phyloP scores from a whole-genome alignment of 2,329 filamentous ascomycete genomes.

The Monosporascus sp. region DNA sequence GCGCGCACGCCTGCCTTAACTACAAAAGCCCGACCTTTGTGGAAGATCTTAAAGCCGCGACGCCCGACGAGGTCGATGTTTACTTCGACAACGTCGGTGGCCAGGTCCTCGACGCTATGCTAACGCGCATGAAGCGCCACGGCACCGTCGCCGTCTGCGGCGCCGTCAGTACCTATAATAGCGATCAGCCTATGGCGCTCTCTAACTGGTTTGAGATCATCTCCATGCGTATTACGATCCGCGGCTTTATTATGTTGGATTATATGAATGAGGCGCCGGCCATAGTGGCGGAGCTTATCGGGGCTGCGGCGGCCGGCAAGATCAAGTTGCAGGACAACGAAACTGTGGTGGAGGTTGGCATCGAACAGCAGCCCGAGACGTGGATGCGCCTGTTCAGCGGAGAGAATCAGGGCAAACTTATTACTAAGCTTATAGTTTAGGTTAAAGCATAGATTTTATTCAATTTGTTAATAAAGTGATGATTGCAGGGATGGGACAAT shows the following conservation, averaged over 20 bases:
- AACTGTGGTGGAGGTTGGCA: constrained; percentile 20
- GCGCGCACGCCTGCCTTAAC: constrained; percentile 49
- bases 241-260: constrained; percentile 38
- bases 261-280: constrained; percentile 23
- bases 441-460: too few relatives aligned
- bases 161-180: constrained; percentile 36
- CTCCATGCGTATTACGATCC: constrained; percentile 32
- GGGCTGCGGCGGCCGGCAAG: constrained; percentile 17
- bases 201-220: constrained; percentile 39
- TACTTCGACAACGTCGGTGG: constrained; percentile 48
- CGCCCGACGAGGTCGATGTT: constrained; percentile 43
- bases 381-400: constrained; percentile 24
- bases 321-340: constrained; percentile 17
- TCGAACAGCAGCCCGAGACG: constrained; percentile 22
- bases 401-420: constrained; percentile 21
- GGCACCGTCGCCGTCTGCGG: constrained; percentile 39
- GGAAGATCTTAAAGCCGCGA: constrained; percentile 39
- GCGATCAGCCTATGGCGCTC: constrained; percentile 22
- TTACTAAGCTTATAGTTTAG: constrained; percentile 19
- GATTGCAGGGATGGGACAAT: too few relatives aligned
- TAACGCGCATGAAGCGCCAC: constrained; percentile 33
- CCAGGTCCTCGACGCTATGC: constrained; percentile 39
- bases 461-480: too few relatives aligned
- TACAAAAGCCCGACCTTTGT: constrained; percentile 44
- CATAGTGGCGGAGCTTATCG: constrained; percentile 18